phyloP scores from a whole-genome alignment of 805 yeast species.

The Metschnikowia orientalis region DNA sequence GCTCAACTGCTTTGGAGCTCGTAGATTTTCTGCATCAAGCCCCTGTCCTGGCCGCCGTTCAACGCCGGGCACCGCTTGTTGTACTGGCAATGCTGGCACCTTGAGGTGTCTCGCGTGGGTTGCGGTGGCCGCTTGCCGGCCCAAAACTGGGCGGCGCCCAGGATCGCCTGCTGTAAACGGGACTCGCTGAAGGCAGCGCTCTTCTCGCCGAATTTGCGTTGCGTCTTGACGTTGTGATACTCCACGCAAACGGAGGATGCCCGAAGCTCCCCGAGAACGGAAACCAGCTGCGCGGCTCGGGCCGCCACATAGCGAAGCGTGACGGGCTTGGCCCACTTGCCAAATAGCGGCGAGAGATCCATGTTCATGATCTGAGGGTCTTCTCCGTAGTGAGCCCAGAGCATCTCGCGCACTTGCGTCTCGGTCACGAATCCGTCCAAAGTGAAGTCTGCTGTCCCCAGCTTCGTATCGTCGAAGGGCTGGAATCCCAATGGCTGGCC shows the following conservation, averaged over 20 bases:
- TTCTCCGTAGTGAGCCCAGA: slow-evolving; percentile 11
- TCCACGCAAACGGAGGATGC: slow-evolving; percentile 48
- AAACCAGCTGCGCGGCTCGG: slow-evolving; percentile 46
- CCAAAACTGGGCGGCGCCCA: slow-evolving; percentile 49
- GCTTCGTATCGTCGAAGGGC: slow-evolving; percentile 30
- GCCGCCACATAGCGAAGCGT: slow-evolving; percentile 56
- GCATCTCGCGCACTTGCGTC: slow-evolving; percentile 9
- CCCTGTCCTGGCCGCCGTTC: slow-evolving; percentile 7
- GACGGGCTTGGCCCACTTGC: slow-evolving; percentile 49
- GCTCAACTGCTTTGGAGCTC: slow-evolving; percentile 8
- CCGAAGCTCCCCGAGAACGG: slow-evolving; percentile 30
- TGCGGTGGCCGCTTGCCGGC: slow-evolving; percentile 50
- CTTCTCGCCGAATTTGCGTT: slow-evolving; percentile 34
- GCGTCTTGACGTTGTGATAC: slow-evolving; percentile 39
- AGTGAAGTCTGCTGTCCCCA: slow-evolving; percentile 4
- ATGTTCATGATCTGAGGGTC: slow-evolving; percentile 19
- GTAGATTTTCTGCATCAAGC: slow-evolving; percentile 6
- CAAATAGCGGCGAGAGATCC: slow-evolving; percentile 27
- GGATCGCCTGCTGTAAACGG: slow-evolving; percentile 26
- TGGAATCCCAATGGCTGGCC: slow-evolving; percentile 44
- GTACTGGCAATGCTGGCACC: slow-evolving; percentile 57
- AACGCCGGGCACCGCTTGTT: slow-evolving; percentile 20
- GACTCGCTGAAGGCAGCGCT: slow-evolving; percentile 34
- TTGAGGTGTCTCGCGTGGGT: slow-evolving; percentile 35
- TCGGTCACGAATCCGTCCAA: slow-evolving; percentile 11